Evolutionary conservation across 352 stramenopile species (phyloP), one percentile per base, ranked within the genome.

Genomic region (Blastocystis sp.): DNA sequence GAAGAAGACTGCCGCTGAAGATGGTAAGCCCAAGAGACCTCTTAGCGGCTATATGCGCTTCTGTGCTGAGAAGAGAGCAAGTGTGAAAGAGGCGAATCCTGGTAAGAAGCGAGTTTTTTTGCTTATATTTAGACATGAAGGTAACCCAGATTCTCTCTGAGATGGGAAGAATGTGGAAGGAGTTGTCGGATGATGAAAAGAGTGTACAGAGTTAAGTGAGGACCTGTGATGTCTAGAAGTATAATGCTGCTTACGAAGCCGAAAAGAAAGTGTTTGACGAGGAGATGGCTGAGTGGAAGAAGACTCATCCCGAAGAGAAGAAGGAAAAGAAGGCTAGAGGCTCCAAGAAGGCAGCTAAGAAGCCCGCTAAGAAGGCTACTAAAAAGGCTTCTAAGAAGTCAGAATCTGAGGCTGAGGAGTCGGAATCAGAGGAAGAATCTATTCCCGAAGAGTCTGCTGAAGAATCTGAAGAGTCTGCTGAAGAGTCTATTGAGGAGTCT

Each of bases 211-310:
- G 27, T 56, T 15, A 24, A 27, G 24, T 30, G 7, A 53, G 22
- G 51, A n/a, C n/a, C 9, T 2, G 30, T 81, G 5, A 64, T 27
- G n/a, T 3, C 22, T 40, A 81, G 70, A 62, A 81, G 70, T 81
- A 81, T 33, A 30, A 51, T 44, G 48, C 22, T 35, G 70, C 35
- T 35, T 81, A 81, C 42, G 54, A 64, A 15, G 70, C 51, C 5
- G 70, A 81, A 44, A 81, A 59, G 70, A 27, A 81, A 22, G 44
- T 59, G 33, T 81, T 59, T 56, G 54, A 81, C 22, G 53, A 81
- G 70, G 40, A 81, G 70, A 81, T 81, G 70, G 54, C 51, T 27
- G 70, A 81, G 24, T 81, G 70, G 70, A 81, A 81, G 70, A 64
- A 64, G 19, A 81, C 51, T 33, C 70, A 81, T 81, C 70, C 70